Evolutionary conservation across 208 protist genomes (phyloP), one percentile per base, ranked within the genome.

Genomic region (Balamuthia mandrillaris): DNA sequence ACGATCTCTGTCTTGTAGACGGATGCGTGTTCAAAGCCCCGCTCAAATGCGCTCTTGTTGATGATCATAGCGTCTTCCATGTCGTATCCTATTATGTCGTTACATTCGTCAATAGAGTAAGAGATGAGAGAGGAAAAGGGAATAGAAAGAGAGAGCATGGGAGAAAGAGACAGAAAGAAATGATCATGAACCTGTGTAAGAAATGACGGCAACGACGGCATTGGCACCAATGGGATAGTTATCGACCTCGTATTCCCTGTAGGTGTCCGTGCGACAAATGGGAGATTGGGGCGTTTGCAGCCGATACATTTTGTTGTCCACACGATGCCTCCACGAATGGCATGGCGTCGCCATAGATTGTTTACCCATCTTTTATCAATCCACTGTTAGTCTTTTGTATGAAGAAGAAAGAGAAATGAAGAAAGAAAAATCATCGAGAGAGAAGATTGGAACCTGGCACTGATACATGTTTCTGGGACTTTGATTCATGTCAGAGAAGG

Each of bases 401-500:
- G 31, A 75, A 42, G 31, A 75, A 51, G 29, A 77, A 52, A 56
- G 44, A 77, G 45, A 51, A 51, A 52, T 35, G 31, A 41, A 24
- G 45, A 75, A 75, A 75, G 42, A 75, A 60, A 42, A 75, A 37
- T 27, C 60, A 27, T 68, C n/a, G 9, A 58, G 44, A 31, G 66
- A 29, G 9, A n/a, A n/a, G n/a, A n/a, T n/a, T n/a, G n/a, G 21
- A 72, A 78, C 65, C 58, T 86, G 89, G 90, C 98, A 99, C 94
- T 99, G 98, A 92, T 99, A 99, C 90, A 99, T 98, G 90, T 99
- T 99, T 70, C 99, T 92, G 44, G 99, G 99, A n/a, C 94, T 98
- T 93, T 99, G 99, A 92, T 99, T 99, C 92, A 98, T 96, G 91
- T 99, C 97, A 61, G 97, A 99, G 90, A 99, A 99, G 52, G 99